A percentile compares a stretch with the other conserved stretches of the same genome.
phyloP scores from a whole-genome alignment of 2,329 filamentous ascomycete genomes.

The Fusarium sp. region DNA sequence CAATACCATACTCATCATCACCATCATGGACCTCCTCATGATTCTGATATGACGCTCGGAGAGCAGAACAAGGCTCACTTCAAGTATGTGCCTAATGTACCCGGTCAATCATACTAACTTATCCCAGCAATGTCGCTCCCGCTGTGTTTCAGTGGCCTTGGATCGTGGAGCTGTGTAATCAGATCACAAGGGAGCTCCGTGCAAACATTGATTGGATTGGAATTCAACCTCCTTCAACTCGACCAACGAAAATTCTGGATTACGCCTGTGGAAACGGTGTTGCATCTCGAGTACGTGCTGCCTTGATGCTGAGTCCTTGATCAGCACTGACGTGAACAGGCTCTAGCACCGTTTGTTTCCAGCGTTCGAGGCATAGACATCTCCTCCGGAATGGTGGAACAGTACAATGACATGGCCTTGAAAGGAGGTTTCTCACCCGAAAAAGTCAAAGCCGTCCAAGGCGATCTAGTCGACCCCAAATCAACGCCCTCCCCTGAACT shows the following conservation, averaged over 20 bases:
- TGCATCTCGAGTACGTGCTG: slow-evolving; percentile 42
- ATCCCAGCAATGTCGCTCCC: slow-evolving; percentile 28
- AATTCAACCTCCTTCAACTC: slow-evolving; percentile 9
- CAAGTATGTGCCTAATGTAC: slow-evolving; percentile 24
- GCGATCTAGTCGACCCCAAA: slow-evolving; percentile 44
- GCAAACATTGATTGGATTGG: slow-evolving; percentile 45
- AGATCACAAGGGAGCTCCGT: slow-evolving; percentile 43
- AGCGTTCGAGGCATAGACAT: slow-evolving; percentile 51
- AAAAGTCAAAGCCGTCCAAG: slow-evolving; percentile 48
- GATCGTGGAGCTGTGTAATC: slow-evolving; percentile 40
- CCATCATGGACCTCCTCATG: slow-evolving; percentile 32
- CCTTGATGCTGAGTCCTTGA: fast-evolving
- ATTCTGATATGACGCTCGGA: slow-evolving; percentile 25
- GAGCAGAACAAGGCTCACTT: slow-evolving; percentile 45
- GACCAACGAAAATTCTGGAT: slow-evolving; percentile 43
- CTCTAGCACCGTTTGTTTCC: slow-evolving; percentile 47
- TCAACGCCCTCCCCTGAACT: slow-evolving; percentile 37
- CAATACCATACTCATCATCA: slow-evolving; percentile 40
- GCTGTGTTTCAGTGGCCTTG: slow-evolving; percentile 38
- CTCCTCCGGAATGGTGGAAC: slow-evolving; percentile 47
- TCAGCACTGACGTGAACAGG: slow-evolving; percentile 40
- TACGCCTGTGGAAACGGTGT: slow-evolving; percentile 49
- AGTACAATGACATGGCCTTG: slow-evolving; percentile 48
- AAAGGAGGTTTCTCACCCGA: slow-evolving; percentile 37
- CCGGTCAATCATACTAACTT: background rate